Evolutionary conservation across 805 yeast genomes (phyloP), one percentile per base, ranked within the genome.

Genomic region (Saccharomycopsis fodiens): DNA sequence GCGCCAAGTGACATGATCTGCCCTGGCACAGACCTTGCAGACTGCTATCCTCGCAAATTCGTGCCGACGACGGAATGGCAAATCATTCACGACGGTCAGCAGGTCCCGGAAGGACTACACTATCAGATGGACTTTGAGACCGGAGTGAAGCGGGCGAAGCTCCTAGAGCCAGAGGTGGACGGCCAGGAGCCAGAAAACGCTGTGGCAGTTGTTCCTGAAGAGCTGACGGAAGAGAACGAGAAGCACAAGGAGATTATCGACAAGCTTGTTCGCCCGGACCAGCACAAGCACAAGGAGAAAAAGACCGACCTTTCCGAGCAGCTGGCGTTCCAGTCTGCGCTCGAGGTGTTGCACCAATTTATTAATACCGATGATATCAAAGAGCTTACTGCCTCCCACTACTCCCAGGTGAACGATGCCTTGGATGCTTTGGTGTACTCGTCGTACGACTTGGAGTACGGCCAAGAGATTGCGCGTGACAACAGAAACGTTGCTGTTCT

Each of bases 21-120:
- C 50, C 69, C 69, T 1, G 66, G 65, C 17, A 56, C 60, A 2
- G 64, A 69, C 42, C 66, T 70, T 1, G 48, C 56, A 1, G 74
- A 77, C 49, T 84, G 91, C 55, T 83, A 83, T 56, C 83, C 85
- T 1, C 63, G 63, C 36, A 50, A 73, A 2, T 87, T 88, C 57
- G 74, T 62, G 32, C 84, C 96, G 1, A 62, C 79, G 0, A 50
- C 58, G 1, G 76, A 82, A 52, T 89, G 96, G 95, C 78, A 79
- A 63, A 57, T 58, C 1, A 74, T 89, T 3, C 69, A 64, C 53
- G 80, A 74, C 40, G 87, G 80, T n/a, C 96, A 86, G 56, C 70
- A 73, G 5, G 70, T 89, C 3, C 95, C 96, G 0, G 75, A 74
- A 4, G 97, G 97, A 0, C 62, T 85, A 29, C 61, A 59, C 19